Conservation (phyloP, 2,329 filamentous ascomycete genomes). For the Basipetospora chlamydospora region DNA sequence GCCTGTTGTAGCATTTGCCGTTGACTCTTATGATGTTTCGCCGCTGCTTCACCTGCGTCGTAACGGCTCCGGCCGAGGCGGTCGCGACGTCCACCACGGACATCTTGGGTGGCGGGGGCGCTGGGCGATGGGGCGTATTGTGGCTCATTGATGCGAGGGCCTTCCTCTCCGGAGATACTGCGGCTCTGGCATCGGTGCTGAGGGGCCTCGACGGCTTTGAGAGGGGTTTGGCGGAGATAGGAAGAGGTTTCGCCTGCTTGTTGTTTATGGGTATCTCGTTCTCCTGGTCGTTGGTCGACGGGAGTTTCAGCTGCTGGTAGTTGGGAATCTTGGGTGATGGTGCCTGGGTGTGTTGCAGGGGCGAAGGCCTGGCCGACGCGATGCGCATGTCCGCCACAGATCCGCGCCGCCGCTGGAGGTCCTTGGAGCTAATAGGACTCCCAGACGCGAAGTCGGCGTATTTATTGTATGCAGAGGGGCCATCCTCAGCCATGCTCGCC, state of each 20-base stretch:
- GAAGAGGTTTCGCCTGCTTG: slow-evolving; percentile 40
- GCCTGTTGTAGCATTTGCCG: slow-evolving; percentile 74
- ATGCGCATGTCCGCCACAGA: slow-evolving; percentile 22
- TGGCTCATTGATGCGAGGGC: slow-evolving; percentile 38
- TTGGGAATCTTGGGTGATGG: slow-evolving; percentile 9
- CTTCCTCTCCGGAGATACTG: slow-evolving; percentile 39
- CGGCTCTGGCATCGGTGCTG: slow-evolving; percentile 27
- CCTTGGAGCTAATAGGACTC: slow-evolving; percentile 38
- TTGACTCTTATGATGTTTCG: slow-evolving; percentile 79
- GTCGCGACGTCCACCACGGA: slow-evolving; percentile 87
- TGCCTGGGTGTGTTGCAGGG: slow-evolving; percentile 4
- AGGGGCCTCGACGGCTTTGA: slow-evolving; percentile 38
- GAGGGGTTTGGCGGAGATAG: slow-evolving; percentile 28
- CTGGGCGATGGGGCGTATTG: slow-evolving; percentile 64
- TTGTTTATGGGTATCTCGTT: slow-evolving; percentile 64
- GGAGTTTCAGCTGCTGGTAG: slow-evolving; percentile 36
- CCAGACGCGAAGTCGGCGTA: slow-evolving; percentile 37
- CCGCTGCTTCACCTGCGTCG: slow-evolving; percentile 58
- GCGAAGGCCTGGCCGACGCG: slow-evolving; percentile 17
- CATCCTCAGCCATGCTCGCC: slow-evolving; percentile 16
- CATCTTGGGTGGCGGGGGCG: slow-evolving; percentile 85
- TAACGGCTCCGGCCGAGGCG: slow-evolving; percentile 63
- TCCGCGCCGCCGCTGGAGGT: slow-evolving; percentile 24
- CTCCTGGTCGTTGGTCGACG: slow-evolving; percentile 63
- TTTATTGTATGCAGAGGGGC: slow-evolving; percentile 19